A percentile compares a stretch with the other conserved stretches of the same genome.
Evolutionary conservation across 2,329 filamentous ascomycete genomes (phyloP).

Genomic region (Fusarium neocosmosporiellum): DNA sequence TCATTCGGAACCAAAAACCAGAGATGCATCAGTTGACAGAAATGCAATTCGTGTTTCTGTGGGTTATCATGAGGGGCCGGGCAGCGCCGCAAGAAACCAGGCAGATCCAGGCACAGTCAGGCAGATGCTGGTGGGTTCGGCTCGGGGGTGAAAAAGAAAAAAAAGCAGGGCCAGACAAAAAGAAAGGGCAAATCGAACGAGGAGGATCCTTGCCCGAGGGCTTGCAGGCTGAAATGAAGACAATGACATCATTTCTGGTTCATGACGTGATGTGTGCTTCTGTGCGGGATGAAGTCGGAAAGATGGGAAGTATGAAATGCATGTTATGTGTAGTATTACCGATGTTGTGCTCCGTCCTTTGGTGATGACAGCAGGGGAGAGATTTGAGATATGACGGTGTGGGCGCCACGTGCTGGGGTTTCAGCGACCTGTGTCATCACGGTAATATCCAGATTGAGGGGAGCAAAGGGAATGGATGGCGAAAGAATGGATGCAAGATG

Average conservation of each 20-base stretch:
- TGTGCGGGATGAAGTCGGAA: not conserved
- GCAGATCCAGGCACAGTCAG: not conserved
- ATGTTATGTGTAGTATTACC: not conserved
- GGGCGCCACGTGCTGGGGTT: constrained; percentile 17
- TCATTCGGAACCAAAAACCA: not conserved
- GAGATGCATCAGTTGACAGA: constrained; percentile 1
- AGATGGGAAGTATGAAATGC: constrained; percentile 19
- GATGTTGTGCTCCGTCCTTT: not conserved
- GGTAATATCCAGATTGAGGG: not conserved
- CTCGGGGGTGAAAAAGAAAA: not conserved
- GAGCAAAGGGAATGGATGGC: not conserved
- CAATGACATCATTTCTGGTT: constrained; percentile 29
- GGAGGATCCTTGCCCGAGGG: constrained; percentile 9
- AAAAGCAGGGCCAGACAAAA: constrained; percentile 7
- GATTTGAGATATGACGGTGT: not conserved
- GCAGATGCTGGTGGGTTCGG: not conserved
- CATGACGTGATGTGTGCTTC: constrained; percentile 23
- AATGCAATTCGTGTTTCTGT: constrained; percentile 6
- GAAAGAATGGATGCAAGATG: constrained; percentile 5
- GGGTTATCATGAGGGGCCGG: constrained; percentile 4
- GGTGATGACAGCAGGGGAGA: not conserved
- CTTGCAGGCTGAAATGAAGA: constrained; percentile 5
- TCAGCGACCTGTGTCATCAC: not conserved
- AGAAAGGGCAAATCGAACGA: constrained; percentile 6
- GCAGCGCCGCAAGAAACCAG: not conserved